A percentile compares a stretch with the other conserved stretches of the same genome.
Conservation (phyloP, 2,329 filamentous ascomycete species). For the Claviceps pusilla region DNA sequence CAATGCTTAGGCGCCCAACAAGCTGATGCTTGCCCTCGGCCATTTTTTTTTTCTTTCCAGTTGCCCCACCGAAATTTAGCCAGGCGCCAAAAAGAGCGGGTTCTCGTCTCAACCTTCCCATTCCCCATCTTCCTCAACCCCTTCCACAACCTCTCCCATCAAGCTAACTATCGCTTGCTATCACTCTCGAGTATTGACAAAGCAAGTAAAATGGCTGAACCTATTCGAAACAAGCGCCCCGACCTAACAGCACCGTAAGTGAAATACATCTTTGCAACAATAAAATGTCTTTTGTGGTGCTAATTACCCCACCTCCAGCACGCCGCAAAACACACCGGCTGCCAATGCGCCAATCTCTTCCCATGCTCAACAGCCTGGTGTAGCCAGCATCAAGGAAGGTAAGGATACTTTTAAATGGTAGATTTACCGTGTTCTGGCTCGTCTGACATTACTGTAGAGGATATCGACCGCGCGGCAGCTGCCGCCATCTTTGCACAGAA, state of each 20-base stretch:
- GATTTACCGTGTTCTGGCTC: neutral
- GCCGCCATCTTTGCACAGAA: conserved; percentile 92
- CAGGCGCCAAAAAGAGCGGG: conserved; percentile 21
- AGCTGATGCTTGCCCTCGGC: conserved; percentile 15
- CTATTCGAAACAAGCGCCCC: conserved; percentile 48
- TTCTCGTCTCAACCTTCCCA: conserved; percentile 17
- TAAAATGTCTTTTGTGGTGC: conserved; percentile 13
- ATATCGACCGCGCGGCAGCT: conserved; percentile 71
- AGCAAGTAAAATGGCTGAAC: conserved; percentile 41
- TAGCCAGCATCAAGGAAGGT: conserved; percentile 97
- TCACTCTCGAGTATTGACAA: conserved; percentile 3
- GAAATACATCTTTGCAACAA: conserved; percentile 6
- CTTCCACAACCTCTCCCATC: conserved; percentile 14
- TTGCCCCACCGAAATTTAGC: conserved; percentile 26
- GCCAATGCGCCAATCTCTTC: conserved; percentile 95
- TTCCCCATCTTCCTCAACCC: conserved; percentile 14
- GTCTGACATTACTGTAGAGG: conserved; percentile 44
- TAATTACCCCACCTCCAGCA: conserved; percentile 46
- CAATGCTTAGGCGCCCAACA: conserved; percentile 13
- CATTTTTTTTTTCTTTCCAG: conserved; percentile 15
- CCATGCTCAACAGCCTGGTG: conserved; percentile 85
- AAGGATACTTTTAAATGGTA: conserved; percentile 21
- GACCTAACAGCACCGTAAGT: conserved; percentile 46
- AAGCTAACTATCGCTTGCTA: conserved; percentile 12
- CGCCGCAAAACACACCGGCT: conserved; percentile 94